These are phyloP conservation scores for Fennellomyces sp. DNA, from an alignment of 371 early-diverging fungal genomes.

Conservation along the genomic window DNA sequence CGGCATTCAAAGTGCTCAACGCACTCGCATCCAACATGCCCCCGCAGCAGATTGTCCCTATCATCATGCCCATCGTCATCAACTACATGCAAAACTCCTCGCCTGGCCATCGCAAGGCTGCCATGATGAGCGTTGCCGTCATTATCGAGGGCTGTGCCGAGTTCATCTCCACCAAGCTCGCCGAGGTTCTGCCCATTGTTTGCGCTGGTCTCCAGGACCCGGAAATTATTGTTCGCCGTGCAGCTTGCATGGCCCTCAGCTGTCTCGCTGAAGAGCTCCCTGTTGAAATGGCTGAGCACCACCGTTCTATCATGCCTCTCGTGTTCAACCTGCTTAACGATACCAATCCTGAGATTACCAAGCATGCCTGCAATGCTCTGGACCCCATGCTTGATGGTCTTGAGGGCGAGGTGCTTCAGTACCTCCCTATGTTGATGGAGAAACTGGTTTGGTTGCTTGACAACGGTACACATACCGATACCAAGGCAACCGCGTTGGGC, in stretches of 20 bases:
- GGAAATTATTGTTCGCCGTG: conserved; percentile 74
- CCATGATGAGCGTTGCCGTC: conserved; percentile 84
- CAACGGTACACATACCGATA: conserved; percentile 54
- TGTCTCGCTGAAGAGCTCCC: conserved; percentile 81
- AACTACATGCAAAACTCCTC: conserved; percentile 74
- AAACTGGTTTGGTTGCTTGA: conserved; percentile 74
- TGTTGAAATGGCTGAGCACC: conserved; percentile 74
- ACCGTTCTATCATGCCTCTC: conserved; percentile 77
- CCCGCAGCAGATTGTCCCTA: conserved; percentile 84
- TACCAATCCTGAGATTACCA: conserved; percentile 63
- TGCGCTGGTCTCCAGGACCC: conserved; percentile 79
- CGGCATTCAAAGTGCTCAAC: conserved; percentile 72
- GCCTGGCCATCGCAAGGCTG: conserved; percentile 76
- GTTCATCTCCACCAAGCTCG: conserved; percentile 67
- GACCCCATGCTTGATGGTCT: conserved; percentile 83
- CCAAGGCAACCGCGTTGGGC: conserved; percentile 74
- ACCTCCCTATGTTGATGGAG: conserved; percentile 80
- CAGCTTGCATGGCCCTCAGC: conserved; percentile 86
- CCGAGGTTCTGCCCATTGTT: conserved; percentile 73
- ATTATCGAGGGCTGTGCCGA: conserved; percentile 88
- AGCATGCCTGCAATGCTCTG: conserved; percentile 78
- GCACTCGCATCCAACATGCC: conserved; percentile 79
- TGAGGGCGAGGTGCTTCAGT: conserved; percentile 71
- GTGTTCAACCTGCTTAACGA: conserved; percentile 81
- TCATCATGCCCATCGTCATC: conserved; percentile 69